Conservation (phyloP, 75 land plant genomes). For the Azolla pinnata region DNA sequence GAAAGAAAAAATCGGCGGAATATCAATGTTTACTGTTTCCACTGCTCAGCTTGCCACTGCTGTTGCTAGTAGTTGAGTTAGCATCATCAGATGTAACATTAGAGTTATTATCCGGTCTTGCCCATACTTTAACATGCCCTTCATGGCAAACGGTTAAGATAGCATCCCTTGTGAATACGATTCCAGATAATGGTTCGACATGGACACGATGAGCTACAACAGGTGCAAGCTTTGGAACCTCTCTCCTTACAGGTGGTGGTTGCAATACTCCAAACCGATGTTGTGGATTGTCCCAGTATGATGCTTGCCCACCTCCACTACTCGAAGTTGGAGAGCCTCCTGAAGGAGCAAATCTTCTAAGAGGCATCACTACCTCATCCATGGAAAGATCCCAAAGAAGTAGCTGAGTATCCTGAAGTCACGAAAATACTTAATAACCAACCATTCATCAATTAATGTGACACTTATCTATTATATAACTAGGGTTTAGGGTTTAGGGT, state of each 20-base stretch:
- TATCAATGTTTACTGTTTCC: too few species aligned
- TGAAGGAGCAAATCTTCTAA: constrained; percentile 44
- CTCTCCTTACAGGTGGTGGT: constrained; percentile 82
- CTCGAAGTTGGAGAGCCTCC: constrained; percentile 62
- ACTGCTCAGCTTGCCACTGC: too few species aligned
- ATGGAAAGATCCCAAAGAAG: constrained; percentile 84
- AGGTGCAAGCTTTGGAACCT: constrained; percentile 91
- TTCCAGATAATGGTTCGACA: constrained; percentile 88
- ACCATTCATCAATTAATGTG: neutral
- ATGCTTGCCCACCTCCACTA: constrained; percentile 50
- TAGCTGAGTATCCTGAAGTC: constrained; percentile 81
- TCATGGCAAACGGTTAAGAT: constrained; percentile 73
- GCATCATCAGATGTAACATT: too few species aligned
- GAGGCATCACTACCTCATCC: constrained; percentile 90
- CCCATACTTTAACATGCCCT: constrained; percentile 86
- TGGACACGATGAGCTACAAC: constrained; percentile 84
- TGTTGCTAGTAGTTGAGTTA: too few species aligned
- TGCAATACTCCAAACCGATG: constrained; percentile 59
- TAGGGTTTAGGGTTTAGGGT: too few species aligned
- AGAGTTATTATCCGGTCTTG: constrained; percentile 63
- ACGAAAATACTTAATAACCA: neutral
- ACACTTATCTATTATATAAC: too few species aligned
- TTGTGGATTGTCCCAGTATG: constrained; percentile 59
- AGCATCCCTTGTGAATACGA: constrained; percentile 69
- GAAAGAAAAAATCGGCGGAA: too few species aligned